Evolutionary conservation across 139 green algal species (phyloP), one percentile per base, ranked within the genome.

Genomic region (Zygnema circumcarinatum): DNA sequence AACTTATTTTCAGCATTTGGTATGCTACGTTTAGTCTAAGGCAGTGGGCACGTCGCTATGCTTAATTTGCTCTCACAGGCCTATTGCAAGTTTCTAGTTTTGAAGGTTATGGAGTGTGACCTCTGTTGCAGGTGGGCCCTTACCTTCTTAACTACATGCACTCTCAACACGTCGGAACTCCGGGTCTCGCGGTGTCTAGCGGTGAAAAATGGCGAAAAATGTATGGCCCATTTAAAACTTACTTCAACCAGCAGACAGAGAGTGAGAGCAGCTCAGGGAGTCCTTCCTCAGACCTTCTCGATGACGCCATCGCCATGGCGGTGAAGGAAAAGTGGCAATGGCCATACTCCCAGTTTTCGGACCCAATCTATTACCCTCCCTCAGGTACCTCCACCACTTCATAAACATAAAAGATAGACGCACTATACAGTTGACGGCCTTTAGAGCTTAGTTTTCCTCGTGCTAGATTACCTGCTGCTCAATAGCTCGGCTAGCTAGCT

Each of bases 91-190:
- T 62, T 62, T 62, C 47, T 62, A 62, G 47, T 62, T 62, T 62
- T 62, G 7, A 62, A 7, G 16, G 7, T 62, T 62, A 16, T 62
- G 47, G 47, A 25, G 47, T 62, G 7, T 25, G 16, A 62, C 47
- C 16, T 16, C 67, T 2, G 31, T 62, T 83, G 75, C 75, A 83
- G 75, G 36, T 25, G 75, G 79, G 79, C 31, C 79, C 79, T 2
- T 86, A 73, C 67, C 33, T 86, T 39, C 79, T 86, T 3, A 84
- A 84, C 67, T 86, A 86, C 67, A 62, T 86, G 31, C 79, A 86
- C n/a, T 86, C 79, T 16, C 31, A 35, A 22, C 79, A 86, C 69
- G 31, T 52, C 3, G 79, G 79, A 16, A 86, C 79, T 21, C 79
- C 79, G n/a, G 79, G 31, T 40, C 3, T 86, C 2, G 35, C 2